Percentiles rank a stretch among this genome's conserved stretches.
These are phyloP conservation scores for Ascochyta viciae-villosae DNA, from an alignment of 2,329 filamentous ascomycete species.

Conservation along the genomic window DNA sequence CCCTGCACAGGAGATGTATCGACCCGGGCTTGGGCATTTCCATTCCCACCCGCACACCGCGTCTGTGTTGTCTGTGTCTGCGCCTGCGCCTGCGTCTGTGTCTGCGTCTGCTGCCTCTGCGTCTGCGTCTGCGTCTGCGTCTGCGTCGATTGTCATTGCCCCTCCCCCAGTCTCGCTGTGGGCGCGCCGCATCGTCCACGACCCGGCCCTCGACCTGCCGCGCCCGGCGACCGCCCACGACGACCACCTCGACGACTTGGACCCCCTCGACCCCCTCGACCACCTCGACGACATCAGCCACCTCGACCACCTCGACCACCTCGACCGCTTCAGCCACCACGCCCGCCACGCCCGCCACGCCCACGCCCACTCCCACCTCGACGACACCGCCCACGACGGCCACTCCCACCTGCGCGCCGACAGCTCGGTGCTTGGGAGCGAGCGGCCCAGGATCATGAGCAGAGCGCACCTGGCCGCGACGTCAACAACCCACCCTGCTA, in stretches of 20 bases:
- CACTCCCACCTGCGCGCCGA: conserved; percentile 17
- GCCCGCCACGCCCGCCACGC: not conserved
- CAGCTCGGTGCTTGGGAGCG: conserved; percentile 14
- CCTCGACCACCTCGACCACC: too few relatives aligned
- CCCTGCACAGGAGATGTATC: conserved; percentile 6
- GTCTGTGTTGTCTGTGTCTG: conserved; percentile 10
- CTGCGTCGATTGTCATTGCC: conserved; percentile 13
- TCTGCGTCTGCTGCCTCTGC: conserved; percentile 9
- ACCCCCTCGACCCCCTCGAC: too few relatives aligned
- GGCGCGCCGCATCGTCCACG: conserved; percentile 7
- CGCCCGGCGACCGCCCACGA: not conserved
- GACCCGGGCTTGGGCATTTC: not conserved
- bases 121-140: conserved; percentile 9
- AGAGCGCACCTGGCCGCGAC: conserved; percentile 6
- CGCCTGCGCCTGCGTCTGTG: conserved; percentile 8
- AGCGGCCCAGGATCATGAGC: conserved; percentile 20
- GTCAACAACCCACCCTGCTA: not conserved
- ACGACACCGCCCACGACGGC: too few relatives aligned
- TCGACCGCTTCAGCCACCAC: not conserved
- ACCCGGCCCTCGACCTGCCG: conserved; percentile 7
- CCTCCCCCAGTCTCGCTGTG: conserved; percentile 17
- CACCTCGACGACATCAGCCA: too few relatives aligned
- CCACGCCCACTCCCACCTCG: not conserved
- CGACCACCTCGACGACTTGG: not conserved
- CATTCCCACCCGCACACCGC: conserved; percentile 3